A percentile compares a stretch with the other conserved stretches of the same genome.
Evolutionary conservation across 1,284 basidiomycete genomes (phyloP).

Genomic region (Dichomitus squalens): DNA sequence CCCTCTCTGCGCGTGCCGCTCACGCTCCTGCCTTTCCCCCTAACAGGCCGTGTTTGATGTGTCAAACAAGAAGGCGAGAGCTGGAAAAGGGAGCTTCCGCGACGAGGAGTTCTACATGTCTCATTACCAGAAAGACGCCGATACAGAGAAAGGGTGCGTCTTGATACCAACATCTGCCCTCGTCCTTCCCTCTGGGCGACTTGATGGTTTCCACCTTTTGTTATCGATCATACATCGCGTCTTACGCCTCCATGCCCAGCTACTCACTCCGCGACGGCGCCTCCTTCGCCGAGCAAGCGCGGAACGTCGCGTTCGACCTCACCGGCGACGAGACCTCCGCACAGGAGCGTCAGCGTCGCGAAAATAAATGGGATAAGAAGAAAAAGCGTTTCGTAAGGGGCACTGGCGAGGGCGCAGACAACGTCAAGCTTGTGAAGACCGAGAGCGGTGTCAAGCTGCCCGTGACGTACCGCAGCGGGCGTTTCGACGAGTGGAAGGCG

Average conservation of each 20-base stretch:
- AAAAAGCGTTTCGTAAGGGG: constrained; percentile 95
- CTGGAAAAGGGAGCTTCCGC: constrained; percentile 54
- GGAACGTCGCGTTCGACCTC: constrained; percentile 82
- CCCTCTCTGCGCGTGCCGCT: neutral
- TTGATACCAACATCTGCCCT: neutral
- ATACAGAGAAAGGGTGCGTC: constrained; percentile 85
- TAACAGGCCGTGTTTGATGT: constrained; percentile 75
- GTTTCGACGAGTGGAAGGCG: constrained; percentile 94
- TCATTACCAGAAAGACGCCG: constrained; percentile 85
- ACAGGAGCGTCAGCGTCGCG: constrained; percentile 65
- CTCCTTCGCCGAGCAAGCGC: constrained; percentile 86
- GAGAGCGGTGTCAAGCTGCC: constrained; percentile 95
- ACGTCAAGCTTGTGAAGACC: constrained; percentile 92
- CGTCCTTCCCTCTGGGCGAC: neutral
- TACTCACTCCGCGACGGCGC: constrained; percentile 87
- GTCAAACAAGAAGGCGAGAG: constrained; percentile 48
- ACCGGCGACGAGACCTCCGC: constrained; percentile 75
- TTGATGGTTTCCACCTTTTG: too few relatives aligned
- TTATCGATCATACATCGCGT: neutral
- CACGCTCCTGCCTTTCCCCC: neutral
- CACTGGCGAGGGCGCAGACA: constrained; percentile 85
- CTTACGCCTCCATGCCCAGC: constrained; percentile 40
- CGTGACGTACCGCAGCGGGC: constrained; percentile 89
- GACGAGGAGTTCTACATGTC: constrained; percentile 93
- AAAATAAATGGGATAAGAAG: constrained; percentile 91